Conservation (phyloP, 73 alveolate genomes). For the Paramecium sonneborni region DNA sequence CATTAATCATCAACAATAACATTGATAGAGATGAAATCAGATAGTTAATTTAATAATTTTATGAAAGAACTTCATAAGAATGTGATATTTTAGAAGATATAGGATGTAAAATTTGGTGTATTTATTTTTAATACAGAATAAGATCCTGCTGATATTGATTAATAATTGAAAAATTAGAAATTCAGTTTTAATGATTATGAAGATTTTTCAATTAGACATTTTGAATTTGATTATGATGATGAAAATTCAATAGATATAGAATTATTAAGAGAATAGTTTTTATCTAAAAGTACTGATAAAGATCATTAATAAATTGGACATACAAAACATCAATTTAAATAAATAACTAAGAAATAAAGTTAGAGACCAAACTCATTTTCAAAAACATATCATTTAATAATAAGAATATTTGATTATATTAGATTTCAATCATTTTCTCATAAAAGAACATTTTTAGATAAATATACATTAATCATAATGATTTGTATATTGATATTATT, state of each 20-base stretch:
- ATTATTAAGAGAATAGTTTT: conserved; percentile 11
- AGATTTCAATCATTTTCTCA: conserved; percentile 40
- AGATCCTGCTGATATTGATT: conserved; percentile 16
- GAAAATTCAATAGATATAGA: not conserved
- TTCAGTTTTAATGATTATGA: conserved; percentile 21
- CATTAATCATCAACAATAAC: not conserved
- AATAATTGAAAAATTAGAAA: not conserved
- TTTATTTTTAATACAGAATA: conserved; percentile 37
- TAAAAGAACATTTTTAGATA: conserved; percentile 23
- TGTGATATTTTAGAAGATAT: not conserved
- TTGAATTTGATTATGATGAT: not conserved
- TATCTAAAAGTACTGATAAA: not conserved
- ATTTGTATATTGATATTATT: not conserved
- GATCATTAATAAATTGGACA: not conserved
- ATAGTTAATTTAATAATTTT: not conserved
- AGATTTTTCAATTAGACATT: not conserved
- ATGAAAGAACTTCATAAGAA: not conserved
- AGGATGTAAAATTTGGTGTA: conserved; percentile 46
- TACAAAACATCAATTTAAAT: conserved; percentile 24
- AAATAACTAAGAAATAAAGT: conserved; percentile 17
- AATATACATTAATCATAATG: not conserved
- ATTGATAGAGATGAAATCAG: not conserved
- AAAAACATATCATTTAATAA: not conserved
- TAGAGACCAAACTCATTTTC: not conserved
- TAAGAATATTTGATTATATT: conserved; percentile 1